phyloP scores from a whole-genome alignment of 805 yeast genomes.

The Kodamaea kaohsiungensis region DNA sequence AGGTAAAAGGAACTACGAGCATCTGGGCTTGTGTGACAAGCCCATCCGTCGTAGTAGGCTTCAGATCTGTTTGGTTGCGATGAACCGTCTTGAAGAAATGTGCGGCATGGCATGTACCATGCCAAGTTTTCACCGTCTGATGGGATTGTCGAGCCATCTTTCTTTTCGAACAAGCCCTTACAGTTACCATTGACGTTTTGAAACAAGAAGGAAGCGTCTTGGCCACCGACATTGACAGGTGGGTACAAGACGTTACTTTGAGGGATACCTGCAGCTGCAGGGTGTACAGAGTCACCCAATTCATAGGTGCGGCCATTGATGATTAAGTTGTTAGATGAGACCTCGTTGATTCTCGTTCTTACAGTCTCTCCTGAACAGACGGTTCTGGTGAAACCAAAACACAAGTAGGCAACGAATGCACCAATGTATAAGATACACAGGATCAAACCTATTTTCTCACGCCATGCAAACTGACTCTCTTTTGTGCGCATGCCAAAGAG shows the following conservation, averaged over 20 bases:
- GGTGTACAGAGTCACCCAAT: slow-evolving; percentile 70
- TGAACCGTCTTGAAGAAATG: slow-evolving; percentile 70
- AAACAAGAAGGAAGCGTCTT: slow-evolving; percentile 79
- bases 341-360: slow-evolving; percentile 61
- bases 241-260: slow-evolving; percentile 77
- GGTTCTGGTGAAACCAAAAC: slow-evolving; percentile 87
- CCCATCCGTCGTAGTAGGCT: slow-evolving; percentile 78
- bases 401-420: slow-evolving; percentile 76
- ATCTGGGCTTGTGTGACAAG: slow-evolving; percentile 76
- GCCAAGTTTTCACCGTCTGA: slow-evolving; percentile 62
- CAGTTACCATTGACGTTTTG: slow-evolving; percentile 94
- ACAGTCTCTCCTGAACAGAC: slow-evolving; percentile 56
- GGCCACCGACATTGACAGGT: slow-evolving; percentile 85
- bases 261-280: slow-evolving; percentile 76
- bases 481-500: slow-evolving; percentile 76
- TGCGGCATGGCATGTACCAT: slow-evolving; percentile 95
- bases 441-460: slow-evolving; percentile 88
- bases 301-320: slow-evolving; percentile 83
- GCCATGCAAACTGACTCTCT: slow-evolving; percentile 93
- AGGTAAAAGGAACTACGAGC: slow-evolving; percentile 72
- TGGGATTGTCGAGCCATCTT: slow-evolving; percentile 71
- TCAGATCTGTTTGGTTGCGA: slow-evolving; percentile 61
- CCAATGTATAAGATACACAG: slow-evolving; percentile 75
- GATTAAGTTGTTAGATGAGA: slow-evolving; percentile 61
- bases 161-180: slow-evolving; percentile 71